Evolutionary conservation across 2,329 filamentous ascomycete species (phyloP), one percentile per base, ranked within the genome.

Genomic region (Calonectria fujianensis): DNA sequence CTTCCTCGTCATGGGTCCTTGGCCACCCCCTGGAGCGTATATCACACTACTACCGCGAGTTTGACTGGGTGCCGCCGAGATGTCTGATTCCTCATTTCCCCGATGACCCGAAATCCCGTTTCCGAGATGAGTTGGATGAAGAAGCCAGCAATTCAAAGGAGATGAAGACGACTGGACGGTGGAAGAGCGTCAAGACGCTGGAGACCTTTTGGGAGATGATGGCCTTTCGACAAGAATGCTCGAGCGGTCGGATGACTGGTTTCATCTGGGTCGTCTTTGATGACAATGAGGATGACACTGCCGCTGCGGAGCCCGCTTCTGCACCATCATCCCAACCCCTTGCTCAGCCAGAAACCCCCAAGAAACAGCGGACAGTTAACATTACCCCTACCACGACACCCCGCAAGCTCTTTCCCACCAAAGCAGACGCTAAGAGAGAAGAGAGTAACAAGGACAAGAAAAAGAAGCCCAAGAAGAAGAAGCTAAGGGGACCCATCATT

Each of bases 121-220:
- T 96, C 82, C 89, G 98, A 59, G 91, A 95, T 74, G 96, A 98
- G 82, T 87, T 99, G 5, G 96, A 99, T 80, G 94, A 96, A 39
- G 95, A 97, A 82, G 89, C 94, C 0, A 89, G 91, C 1, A 91
- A 91, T 37, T 88, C 90, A 2, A 86, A 86, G 7, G 86, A 86
- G 69, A 86, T 90, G 77, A 90, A 91, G 77, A 89, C 87, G 32
- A 86, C 87, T 4, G 94, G 94, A 0, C 89, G 91, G 72, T 99
- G 97, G 97, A 94, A 93, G 82, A 96, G 94, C 74, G 93, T 98
- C 31, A 93, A 90, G 82, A 94, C 92, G 0, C 87, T 99, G 51
- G 94, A 96, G n/a, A 93, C 96, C 79, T 99, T 99, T 82, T 99
- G 97, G 97, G 97, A 99, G 76, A 94, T 98, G 90, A 98, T 99